Percentiles rank a stretch among this genome's conserved stretches.
phyloP scores from a whole-genome alignment of 1,139 yeast species.

The Debaryomyces singareniensis region DNA sequence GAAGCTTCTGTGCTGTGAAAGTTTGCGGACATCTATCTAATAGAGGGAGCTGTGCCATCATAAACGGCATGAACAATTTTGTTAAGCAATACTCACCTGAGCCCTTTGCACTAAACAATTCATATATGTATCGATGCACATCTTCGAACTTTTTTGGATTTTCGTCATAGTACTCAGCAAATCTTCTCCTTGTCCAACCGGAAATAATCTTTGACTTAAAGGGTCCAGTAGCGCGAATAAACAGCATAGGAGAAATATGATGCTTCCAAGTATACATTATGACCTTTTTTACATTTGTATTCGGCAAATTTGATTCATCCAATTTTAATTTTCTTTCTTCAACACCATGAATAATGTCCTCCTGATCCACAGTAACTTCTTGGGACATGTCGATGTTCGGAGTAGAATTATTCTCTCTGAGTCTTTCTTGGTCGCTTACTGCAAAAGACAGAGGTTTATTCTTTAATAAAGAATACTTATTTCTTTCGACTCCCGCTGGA shows the following conservation, averaged over 20 bases:
- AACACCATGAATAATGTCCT: constrained; percentile 14
- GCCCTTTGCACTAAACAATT: constrained; percentile 35
- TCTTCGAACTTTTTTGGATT: constrained; percentile 27
- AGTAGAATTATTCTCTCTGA: constrained; percentile 10
- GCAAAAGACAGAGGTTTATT: constrained; percentile 13
- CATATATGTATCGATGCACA: constrained; percentile 37
- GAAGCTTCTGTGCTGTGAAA: constrained; percentile 31
- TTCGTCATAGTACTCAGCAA: constrained; percentile 24
- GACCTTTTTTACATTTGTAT: constrained; percentile 11
- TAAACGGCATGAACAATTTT: constrained; percentile 28
- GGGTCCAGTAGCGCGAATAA: constrained; percentile 33
- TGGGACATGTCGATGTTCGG: constrained; percentile 14
- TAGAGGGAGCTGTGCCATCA: constrained; percentile 37
- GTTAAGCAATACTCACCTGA: constrained; percentile 44
- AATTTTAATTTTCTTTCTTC: constrained; percentile 7
- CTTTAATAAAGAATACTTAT: constrained; percentile 23
- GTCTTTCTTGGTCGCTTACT: constrained; percentile 9
- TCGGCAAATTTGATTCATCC: constrained; percentile 5
- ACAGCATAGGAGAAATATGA: constrained; percentile 33
- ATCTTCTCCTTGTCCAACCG: constrained; percentile 38
- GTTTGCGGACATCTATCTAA: constrained; percentile 37
- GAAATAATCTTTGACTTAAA: constrained; percentile 30
- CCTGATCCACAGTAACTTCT: constrained; percentile 25
- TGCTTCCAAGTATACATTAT: constrained; percentile 29
- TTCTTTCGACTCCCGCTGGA: constrained; percentile 43